A percentile compares a stretch with the other conserved stretches of the same genome.
These are phyloP conservation scores for Phytophthora gonapodyides DNA, from an alignment of 352 stramenopile genomes.

Conservation along the genomic window DNA sequence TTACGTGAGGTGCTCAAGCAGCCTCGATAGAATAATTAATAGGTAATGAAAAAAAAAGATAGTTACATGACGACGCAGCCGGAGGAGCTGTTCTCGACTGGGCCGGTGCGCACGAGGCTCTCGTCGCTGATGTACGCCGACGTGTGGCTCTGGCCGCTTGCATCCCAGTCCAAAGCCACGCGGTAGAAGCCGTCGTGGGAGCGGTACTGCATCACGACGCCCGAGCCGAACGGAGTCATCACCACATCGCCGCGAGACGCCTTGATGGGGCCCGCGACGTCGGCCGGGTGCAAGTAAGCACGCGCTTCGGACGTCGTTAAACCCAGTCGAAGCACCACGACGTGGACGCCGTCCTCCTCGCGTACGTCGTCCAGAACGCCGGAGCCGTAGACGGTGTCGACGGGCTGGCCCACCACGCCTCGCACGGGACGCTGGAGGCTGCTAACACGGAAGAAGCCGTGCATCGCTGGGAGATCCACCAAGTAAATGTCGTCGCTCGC, in stretches of 20 bases:
- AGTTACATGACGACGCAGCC: slow-evolving; percentile 78
- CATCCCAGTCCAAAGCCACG: slow-evolving; percentile 72
- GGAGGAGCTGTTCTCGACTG: slow-evolving; percentile 62
- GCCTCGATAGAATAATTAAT: no score
- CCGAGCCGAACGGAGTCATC: slow-evolving; percentile 75
- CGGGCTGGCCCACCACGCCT: slow-evolving; percentile 59
- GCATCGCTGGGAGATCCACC: slow-evolving; percentile 49
- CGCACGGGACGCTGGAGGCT: slow-evolving; percentile 49
- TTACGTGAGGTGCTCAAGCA: no score
- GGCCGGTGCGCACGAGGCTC: slow-evolving; percentile 58
- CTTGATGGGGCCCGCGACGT: slow-evolving; percentile 60
- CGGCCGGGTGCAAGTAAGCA: slow-evolving; percentile 64
- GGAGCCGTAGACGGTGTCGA: slow-evolving; percentile 72
- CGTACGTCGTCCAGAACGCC: slow-evolving; percentile 66
- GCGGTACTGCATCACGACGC: slow-evolving; percentile 73
- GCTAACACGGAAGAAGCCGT: slow-evolving; percentile 51
- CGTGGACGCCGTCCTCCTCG: slow-evolving; percentile 67
- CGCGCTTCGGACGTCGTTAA: slow-evolving; percentile 54
- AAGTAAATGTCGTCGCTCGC: slow-evolving; percentile 57
- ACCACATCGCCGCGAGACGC: slow-evolving; percentile 80
- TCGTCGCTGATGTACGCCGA: slow-evolving; percentile 62
- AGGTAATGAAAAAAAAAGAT: slow-evolving; percentile 8
- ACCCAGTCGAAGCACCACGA: slow-evolving; percentile 65
- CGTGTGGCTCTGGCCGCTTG: slow-evolving; percentile 54
- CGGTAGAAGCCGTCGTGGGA: slow-evolving; percentile 65